Conservation (phyloP, 331 rosid genomes). For the Cydonia oblonga region DNA sequence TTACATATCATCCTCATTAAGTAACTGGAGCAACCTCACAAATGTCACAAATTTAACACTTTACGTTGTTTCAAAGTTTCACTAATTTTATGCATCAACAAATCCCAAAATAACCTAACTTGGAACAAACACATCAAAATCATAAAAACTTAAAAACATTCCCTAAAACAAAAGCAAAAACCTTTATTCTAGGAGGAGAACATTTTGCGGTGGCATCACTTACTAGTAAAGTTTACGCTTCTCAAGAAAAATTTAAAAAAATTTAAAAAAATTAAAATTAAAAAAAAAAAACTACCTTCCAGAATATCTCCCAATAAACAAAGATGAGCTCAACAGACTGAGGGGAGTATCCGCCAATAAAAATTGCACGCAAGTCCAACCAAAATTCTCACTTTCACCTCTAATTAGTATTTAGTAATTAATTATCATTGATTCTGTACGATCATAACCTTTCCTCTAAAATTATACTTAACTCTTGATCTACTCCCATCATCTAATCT, state of each 20-base stretch:
- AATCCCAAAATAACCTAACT: not conserved
- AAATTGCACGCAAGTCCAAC: not conserved
- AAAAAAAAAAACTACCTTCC: not conserved
- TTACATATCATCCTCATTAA: too few species aligned
- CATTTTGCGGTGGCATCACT: constrained; percentile 20
- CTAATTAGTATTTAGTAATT: not conserved
- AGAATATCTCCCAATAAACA: not conserved
- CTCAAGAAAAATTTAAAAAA: not conserved
- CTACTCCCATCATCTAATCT: not conserved
- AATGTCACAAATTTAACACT: too few species aligned
- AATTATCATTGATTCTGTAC: not conserved
- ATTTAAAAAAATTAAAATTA: too few species aligned
- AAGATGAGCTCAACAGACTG: not conserved
- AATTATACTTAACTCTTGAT: constrained; percentile 1
- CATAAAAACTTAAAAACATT: not conserved
- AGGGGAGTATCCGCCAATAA: not conserved
- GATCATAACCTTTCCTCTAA: not conserved
- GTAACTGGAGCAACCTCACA: too few species aligned
- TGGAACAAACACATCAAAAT: not conserved
- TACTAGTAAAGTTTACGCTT: constrained; percentile 2
- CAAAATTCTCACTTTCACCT: not conserved
- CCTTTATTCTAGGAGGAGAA: not conserved
- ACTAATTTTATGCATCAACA: too few species aligned
- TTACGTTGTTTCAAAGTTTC: too few species aligned
- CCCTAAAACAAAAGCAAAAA: not conserved